Conservation (phyloP, 345 rosid genomes). For the Rubroshorea leprosula region DNA sequence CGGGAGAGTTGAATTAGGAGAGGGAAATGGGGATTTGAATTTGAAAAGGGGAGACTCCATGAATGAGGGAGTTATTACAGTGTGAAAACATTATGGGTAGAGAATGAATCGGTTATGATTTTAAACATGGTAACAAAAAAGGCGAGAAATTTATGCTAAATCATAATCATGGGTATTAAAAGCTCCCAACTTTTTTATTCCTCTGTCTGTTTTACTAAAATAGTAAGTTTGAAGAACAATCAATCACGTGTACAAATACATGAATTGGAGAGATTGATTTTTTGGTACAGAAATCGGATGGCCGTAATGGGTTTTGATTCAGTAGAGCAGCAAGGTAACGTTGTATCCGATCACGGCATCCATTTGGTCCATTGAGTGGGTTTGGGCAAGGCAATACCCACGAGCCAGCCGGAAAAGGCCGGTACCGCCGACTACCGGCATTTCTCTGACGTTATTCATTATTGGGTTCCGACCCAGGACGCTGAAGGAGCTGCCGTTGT, state of each 20-base stretch:
- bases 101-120: conserved; percentile 28
- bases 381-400: conserved; percentile 34
- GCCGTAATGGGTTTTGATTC: neutral
- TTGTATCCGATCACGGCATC: conserved; percentile 32
- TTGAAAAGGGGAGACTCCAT: conserved; percentile 33
- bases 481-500: conserved; percentile 33
- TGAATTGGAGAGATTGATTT: neutral
- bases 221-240: neutral
- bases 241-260: neutral
- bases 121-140: conserved; percentile 25
- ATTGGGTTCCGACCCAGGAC: conserved; percentile 35
- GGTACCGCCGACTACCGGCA: conserved; percentile 33
- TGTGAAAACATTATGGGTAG: conserved; percentile 32
- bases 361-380: conserved; percentile 19
- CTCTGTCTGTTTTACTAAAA: neutral
- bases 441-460: conserved; percentile 30
- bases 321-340: conserved; percentile 27
- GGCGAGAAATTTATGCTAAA: conserved; percentile 16
- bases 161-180: conserved; percentile 3
- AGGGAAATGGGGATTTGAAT: conserved; percentile 37
- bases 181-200: neutral
- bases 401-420: conserved; percentile 29
- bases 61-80: conserved; percentile 31
- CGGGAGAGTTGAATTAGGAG: conserved; percentile 23
- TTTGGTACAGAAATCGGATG: neutral